phyloP scores from a whole-genome alignment of 129 eudicot genomes.

The Escallonia rubra region DNA sequence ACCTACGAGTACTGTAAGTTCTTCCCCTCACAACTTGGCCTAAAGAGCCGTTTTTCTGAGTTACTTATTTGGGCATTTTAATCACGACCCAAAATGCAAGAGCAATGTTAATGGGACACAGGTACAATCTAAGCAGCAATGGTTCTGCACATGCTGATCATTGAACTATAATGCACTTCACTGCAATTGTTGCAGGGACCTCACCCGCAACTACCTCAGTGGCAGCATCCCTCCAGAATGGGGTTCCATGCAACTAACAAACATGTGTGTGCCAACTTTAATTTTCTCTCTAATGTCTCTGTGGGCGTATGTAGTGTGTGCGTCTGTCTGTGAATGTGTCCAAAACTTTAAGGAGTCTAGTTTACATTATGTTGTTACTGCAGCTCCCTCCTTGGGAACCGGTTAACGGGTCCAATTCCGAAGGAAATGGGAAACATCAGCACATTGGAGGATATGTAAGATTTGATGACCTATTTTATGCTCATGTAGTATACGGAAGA shows the following conservation, averaged over 20 bases:
- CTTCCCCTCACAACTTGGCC: no score
- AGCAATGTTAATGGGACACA: no score
- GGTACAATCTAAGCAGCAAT: not conserved
- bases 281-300: no score
- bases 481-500: not conserved
- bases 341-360: no score
- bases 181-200: constrained; percentile 27
- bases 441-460: constrained; percentile 4
- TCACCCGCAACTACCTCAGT: constrained; percentile 35
- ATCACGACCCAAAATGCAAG: no score
- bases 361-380: not conserved
- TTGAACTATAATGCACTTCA: not conserved
- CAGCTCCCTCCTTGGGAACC: constrained; percentile 14
- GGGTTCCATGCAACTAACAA: constrained; percentile 35
- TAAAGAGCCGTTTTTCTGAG: no score
- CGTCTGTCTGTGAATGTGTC: no score
- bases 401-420: constrained; percentile 8
- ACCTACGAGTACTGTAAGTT: constrained; percentile 1
- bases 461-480: not conserved
- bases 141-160: not conserved
- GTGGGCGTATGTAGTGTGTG: no score
- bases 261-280: constrained; percentile 18
- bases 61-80: not conserved
- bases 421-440: constrained; percentile 12
- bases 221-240: constrained; percentile 45